These are phyloP conservation scores for Panellus pusillus DNA, from an alignment of 768 basidiomycete genomes.

Conservation along the genomic window DNA sequence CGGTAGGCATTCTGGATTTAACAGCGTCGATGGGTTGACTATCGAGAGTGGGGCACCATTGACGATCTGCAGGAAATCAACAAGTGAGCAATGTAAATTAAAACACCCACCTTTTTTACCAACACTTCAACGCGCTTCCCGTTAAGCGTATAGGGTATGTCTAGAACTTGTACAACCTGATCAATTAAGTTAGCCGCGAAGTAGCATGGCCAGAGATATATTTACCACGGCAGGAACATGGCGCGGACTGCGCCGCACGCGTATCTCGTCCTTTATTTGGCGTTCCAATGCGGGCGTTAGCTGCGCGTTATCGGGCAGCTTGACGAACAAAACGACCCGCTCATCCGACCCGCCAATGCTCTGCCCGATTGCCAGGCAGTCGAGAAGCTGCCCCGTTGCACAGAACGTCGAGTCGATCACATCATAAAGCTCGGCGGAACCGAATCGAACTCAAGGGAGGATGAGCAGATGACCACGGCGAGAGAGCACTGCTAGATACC, in stretches of 20 bases:
- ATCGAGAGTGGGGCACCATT: constrained; percentile 70
- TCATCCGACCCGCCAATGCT: constrained; percentile 68
- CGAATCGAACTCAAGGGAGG: constrained; percentile 48
- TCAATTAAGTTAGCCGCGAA: constrained; percentile 12
- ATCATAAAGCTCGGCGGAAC: constrained; percentile 79
- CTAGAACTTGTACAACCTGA: constrained; percentile 67
- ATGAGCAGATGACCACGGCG: constrained; percentile 30
- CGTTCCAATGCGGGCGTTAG: constrained; percentile 54
- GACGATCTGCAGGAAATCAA: constrained; percentile 55
- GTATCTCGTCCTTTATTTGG: constrained; percentile 61
- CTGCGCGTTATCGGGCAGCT: constrained; percentile 49
- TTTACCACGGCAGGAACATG: constrained; percentile 76
- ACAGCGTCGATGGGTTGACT: constrained; percentile 71
- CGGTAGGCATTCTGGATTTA: constrained; percentile 70
- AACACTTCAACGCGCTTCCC: constrained; percentile 80
- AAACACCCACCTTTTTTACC: constrained; percentile 61
- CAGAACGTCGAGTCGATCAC: constrained; percentile 66
- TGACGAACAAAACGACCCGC: constrained; percentile 74
- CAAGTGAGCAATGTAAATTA: neutral
- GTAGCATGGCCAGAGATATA: constrained; percentile 6
- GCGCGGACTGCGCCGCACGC: constrained; percentile 62
- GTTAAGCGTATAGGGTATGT: constrained; percentile 80
- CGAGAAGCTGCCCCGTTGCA: constrained; percentile 45
- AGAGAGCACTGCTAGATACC: too few relatives aligned
- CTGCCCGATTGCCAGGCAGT: constrained; percentile 73